These are phyloP conservation scores for Colletotrichum echinochloae DNA, from an alignment of 2,329 filamentous ascomycete species.

Conservation along the genomic window DNA sequence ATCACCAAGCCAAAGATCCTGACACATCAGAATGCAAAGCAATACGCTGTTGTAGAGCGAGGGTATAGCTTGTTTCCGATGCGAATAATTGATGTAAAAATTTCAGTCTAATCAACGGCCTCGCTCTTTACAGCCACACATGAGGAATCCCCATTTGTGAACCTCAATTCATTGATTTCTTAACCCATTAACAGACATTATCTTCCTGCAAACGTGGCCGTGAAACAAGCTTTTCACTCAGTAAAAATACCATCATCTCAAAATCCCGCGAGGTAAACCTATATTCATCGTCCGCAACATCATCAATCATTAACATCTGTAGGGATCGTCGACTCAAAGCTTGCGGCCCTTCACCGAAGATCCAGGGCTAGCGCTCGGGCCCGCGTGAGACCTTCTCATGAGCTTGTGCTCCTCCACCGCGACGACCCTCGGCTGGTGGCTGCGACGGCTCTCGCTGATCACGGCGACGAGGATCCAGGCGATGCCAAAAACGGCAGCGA, in stretches of 20 bases:
- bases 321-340: not conserved
- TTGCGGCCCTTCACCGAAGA: conserved; percentile 27
- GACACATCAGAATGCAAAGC: too few species aligned
- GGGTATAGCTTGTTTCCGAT: too few species aligned
- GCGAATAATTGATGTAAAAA: not conserved
- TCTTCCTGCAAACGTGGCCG: not conserved
- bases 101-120: not conserved
- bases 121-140: not conserved
- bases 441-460: conserved; percentile 47
- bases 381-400: conserved; percentile 10
- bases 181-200: not conserved
- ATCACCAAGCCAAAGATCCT: not conserved
- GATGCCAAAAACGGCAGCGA: conserved; percentile 53
- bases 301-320: not conserved
- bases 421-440: conserved; percentile 30
- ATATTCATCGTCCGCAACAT: not conserved
- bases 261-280: not conserved
- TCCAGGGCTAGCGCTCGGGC: conserved; percentile 8
- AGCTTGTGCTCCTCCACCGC: conserved; percentile 38
- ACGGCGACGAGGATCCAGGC: conserved; percentile 53
- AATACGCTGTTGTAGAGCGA: not conserved
- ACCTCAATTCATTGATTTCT: too few species aligned
- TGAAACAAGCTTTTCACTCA: not conserved
- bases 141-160: not conserved
- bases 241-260: not conserved